These are phyloP conservation scores for Chrysanthemum lavandulifolium DNA, from an alignment of 129 eudicot species.

Conservation along the genomic window DNA sequence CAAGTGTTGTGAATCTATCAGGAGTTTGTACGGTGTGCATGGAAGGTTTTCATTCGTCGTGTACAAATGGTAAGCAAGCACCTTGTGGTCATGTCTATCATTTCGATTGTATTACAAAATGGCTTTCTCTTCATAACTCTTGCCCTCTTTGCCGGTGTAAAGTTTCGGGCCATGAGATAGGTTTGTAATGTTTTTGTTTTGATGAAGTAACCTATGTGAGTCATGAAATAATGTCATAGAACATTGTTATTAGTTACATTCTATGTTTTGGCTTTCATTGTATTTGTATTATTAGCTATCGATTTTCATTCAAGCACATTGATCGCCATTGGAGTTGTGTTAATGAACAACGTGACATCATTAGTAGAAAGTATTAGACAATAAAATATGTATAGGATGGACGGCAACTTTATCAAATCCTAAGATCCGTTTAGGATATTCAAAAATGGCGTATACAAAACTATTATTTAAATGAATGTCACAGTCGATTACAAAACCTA, in stretches of 20 bases:
- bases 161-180: background rate
- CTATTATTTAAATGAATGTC: no score
- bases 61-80: slow-evolving; percentile 26
- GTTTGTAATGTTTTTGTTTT: background rate
- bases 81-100: slow-evolving; percentile 66
- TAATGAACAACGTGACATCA: no score
- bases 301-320: no score
- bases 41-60: slow-evolving; percentile 36
- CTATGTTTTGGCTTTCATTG: no score
- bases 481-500: no score
- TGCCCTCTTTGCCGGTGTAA: slow-evolving; percentile 62
- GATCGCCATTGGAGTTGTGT: no score
- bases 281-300: no score
- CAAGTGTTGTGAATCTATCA: background rate
- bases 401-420: no score
- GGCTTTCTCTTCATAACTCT: slow-evolving; percentile 51
- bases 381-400: no score
- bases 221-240: background rate
- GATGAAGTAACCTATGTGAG: background rate
- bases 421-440: no score
- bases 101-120: slow-evolving; percentile 44
- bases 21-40: slow-evolving; percentile 43
- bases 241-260: background rate
- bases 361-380: no score
- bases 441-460: no score